phyloP scores from a whole-genome alignment of 2,329 filamentous ascomycete species.

The Geoglossum cookeanum region DNA sequence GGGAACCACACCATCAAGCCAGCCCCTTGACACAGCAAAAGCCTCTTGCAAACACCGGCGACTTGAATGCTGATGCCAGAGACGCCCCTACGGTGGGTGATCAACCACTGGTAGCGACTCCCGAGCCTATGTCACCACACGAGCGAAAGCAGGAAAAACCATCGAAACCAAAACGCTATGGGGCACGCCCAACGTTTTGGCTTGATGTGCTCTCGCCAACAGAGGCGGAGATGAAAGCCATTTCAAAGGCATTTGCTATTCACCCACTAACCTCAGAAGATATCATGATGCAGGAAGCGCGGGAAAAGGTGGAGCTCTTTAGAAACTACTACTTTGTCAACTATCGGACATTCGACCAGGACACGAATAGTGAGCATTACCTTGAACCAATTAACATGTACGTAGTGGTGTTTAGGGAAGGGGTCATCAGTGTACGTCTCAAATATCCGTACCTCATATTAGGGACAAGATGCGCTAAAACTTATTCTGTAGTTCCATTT shows the following conservation, averaged over 20 bases:
- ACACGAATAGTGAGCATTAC: slow-evolving; percentile 72
- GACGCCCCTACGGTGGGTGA: background rate
- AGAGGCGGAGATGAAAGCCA: slow-evolving; percentile 84
- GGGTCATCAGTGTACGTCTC: slow-evolving; percentile 49
- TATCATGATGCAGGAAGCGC: slow-evolving; percentile 91
- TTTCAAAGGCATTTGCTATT: slow-evolving; percentile 85
- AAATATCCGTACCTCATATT: background rate
- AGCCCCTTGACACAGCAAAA: slow-evolving; percentile 5
- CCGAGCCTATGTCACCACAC: background rate
- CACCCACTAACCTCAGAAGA: slow-evolving; percentile 91
- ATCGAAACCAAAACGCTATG: slow-evolving; percentile 28
- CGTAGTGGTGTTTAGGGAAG: slow-evolving; percentile 88
- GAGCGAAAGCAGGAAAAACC: slow-evolving; percentile 11
- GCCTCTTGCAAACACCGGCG: background rate
- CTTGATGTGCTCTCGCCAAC: slow-evolving; percentile 81
- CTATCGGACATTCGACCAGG: slow-evolving; percentile 94
- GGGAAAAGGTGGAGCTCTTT: slow-evolving; percentile 96
- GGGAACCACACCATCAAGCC: slow-evolving; percentile 6
- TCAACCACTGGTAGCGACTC: background rate
- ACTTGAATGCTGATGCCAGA: background rate
- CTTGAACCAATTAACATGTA: slow-evolving; percentile 96
- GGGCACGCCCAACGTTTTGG: slow-evolving; percentile 89
- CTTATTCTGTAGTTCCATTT: slow-evolving; percentile 51
- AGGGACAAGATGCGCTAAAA: background rate
- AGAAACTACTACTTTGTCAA: slow-evolving; percentile 98